Evolutionary conservation across 306 rosid genomes (phyloP).

Genomic region (Quercus variabilis): DNA sequence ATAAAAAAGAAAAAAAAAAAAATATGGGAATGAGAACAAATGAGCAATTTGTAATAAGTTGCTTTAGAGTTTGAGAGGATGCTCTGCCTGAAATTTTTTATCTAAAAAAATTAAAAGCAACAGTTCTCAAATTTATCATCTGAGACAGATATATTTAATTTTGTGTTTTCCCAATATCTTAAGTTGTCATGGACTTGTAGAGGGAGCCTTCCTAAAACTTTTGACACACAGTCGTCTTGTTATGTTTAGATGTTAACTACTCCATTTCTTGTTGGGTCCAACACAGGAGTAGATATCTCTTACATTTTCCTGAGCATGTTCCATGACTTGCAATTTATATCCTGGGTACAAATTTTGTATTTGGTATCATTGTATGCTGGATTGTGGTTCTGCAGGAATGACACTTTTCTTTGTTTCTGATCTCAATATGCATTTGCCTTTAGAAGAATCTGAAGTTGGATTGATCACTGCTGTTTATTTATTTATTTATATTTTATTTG

Average conservation of each 20-base stretch:
- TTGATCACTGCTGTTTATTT: slow-evolving; percentile 11
- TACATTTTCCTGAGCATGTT: not conserved
- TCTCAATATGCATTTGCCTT: slow-evolving; percentile 7
- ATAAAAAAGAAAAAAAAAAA: not conserved
- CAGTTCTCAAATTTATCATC: not conserved
- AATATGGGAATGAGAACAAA: not conserved
- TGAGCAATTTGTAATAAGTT: not conserved
- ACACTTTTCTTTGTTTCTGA: not conserved
- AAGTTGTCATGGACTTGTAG: not conserved
- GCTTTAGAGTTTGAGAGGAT: not conserved
- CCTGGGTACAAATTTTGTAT: not conserved
- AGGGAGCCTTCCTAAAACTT: not conserved
- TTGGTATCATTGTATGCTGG: not conserved
- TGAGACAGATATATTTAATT: not conserved
- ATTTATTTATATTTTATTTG: not conserved
- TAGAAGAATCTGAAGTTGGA: not conserved
- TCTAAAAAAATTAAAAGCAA: not conserved
- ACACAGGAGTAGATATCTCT: not conserved
- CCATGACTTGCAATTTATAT: not conserved
- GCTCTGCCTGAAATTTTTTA: not conserved
- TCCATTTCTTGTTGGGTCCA: not conserved
- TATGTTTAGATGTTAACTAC: slow-evolving; percentile 16
- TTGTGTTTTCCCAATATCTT: not conserved
- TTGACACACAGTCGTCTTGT: not conserved
- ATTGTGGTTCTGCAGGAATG: not conserved